Conservation (phyloP, 2,329 filamentous ascomycete species). For the Talaromyces rugulosus region DNA sequence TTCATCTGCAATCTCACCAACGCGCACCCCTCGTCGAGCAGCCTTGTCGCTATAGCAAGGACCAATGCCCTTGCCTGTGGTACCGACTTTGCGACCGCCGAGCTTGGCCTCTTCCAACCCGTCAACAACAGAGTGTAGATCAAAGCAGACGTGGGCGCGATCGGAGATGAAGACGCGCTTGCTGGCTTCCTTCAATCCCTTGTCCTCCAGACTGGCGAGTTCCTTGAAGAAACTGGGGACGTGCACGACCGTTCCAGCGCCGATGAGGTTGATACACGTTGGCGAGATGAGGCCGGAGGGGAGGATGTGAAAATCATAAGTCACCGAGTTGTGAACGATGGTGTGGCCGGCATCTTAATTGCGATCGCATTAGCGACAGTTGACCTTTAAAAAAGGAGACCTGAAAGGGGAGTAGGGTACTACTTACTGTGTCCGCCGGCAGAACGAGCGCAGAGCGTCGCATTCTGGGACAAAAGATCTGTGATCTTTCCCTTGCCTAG, state of each 20-base stretch:
- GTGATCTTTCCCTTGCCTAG: slow-evolving; percentile 46
- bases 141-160: slow-evolving; percentile 43
- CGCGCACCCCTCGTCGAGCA: slow-evolving; percentile 54
- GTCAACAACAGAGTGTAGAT: slow-evolving; percentile 43
- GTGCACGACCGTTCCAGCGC: slow-evolving; percentile 45
- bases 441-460: slow-evolving; percentile 42
- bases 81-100: slow-evolving; percentile 45
- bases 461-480: slow-evolving; percentile 43
- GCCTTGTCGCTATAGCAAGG: slow-evolving; percentile 63
- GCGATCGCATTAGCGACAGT: neutral
- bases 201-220: slow-evolving; percentile 38
- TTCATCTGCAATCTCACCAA: slow-evolving; percentile 57
- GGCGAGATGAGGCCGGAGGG: slow-evolving; percentile 44
- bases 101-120: slow-evolving; percentile 43
- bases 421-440: slow-evolving; percentile 45
- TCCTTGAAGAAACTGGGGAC: slow-evolving; percentile 48
- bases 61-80: slow-evolving; percentile 48
- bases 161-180: slow-evolving; percentile 45
- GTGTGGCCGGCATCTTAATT: slow-evolving; percentile 42
- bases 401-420: neutral
- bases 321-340: slow-evolving; percentile 43
- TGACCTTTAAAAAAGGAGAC: neutral
- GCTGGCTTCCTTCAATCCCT: slow-evolving; percentile 38
- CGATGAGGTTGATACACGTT: slow-evolving; percentile 44
- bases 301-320: slow-evolving; percentile 48